Evolutionary conservation across 2,329 filamentous ascomycete species (phyloP).

Genomic region (Calycina herbarum): DNA sequence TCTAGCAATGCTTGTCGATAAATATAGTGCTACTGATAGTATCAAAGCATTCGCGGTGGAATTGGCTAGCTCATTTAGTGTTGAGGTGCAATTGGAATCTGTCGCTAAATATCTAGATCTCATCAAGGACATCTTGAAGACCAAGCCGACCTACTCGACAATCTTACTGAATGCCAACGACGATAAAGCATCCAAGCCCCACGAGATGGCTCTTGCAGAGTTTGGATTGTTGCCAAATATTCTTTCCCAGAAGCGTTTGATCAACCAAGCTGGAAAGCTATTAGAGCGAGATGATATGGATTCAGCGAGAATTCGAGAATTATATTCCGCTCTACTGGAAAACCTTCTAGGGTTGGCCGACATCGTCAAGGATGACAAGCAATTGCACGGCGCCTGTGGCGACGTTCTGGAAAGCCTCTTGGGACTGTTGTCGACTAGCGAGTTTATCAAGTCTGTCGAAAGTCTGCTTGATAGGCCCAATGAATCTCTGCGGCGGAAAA

Average conservation of each 20-base stretch:
- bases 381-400: constrained; percentile 59
- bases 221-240: constrained; percentile 58
- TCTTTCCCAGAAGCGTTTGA: constrained; percentile 58
- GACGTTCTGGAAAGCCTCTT: constrained; percentile 78
- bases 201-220: constrained; percentile 54
- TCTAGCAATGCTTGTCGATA: constrained; percentile 85
- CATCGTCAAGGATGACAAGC: constrained; percentile 56
- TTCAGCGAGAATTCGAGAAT: constrained; percentile 62
- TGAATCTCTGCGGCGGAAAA: constrained; percentile 74
- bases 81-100: constrained; percentile 74
- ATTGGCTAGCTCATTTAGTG: constrained; percentile 70
- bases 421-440: constrained; percentile 78
- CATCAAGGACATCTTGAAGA: constrained; percentile 70
- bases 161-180: constrained; percentile 65
- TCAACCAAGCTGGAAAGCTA: constrained; percentile 54
- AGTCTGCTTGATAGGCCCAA: constrained; percentile 75
- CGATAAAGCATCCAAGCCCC: constrained; percentile 45
- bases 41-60: constrained; percentile 75
- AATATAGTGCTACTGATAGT: constrained; percentile 75
- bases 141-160: constrained; percentile 72
- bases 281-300: constrained; percentile 65
- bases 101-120: constrained; percentile 76
- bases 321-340: constrained; percentile 70
- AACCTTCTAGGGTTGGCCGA: constrained; percentile 67
- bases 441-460: constrained; percentile 88